Evolutionary conservation across 2,329 filamentous ascomycete species (phyloP).

Genomic region (Beauveria rudraprayagi): DNA sequence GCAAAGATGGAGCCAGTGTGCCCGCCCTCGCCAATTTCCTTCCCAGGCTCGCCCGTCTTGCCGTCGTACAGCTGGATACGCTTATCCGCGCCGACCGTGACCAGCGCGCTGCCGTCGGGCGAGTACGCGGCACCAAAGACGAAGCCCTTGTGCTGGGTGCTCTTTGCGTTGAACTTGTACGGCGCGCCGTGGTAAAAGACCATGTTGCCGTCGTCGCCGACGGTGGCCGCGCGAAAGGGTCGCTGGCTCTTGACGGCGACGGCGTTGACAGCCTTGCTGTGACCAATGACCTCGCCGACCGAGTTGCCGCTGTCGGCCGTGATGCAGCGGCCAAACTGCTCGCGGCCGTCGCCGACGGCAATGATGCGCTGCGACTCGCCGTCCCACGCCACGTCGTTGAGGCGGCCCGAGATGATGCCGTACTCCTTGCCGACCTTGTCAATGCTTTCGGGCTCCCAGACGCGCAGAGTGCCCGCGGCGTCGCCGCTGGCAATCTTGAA

Average conservation of each 20-base stretch:
- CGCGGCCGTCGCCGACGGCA: conserved; percentile 89
- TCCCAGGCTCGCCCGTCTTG: conserved; percentile 80
- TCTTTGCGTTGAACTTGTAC: conserved; percentile 90
- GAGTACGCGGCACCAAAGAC: conserved; percentile 84
- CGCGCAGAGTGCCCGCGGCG: conserved; percentile 70
- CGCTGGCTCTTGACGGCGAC: conserved; percentile 85
- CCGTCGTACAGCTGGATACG: conserved; percentile 93
- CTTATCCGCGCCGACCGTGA: conserved; percentile 87
- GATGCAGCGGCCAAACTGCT: conserved; percentile 88
- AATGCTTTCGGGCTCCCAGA: conserved; percentile 89
- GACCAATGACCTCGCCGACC: conserved; percentile 87
- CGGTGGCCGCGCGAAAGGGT: conserved; percentile 85
- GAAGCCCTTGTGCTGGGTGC: conserved; percentile 77
- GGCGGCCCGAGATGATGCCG: conserved; percentile 83
- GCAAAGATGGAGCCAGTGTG: conserved; percentile 92
- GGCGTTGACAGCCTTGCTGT: conserved; percentile 83
- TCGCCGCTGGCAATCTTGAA: conserved; percentile 95
- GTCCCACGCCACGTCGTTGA: conserved; percentile 97
- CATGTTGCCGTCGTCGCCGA: conserved; percentile 79
- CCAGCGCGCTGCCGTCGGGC: conserved; percentile 72
- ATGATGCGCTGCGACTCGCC: conserved; percentile 95
- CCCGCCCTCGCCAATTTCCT: conserved; percentile 69
- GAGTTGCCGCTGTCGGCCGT: conserved; percentile 94
- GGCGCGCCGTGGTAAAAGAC: conserved; percentile 91
- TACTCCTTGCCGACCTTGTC: conserved; percentile 87